Base-by-base conservation (phyloP, 2,329 filamentous ascomycete species). In the Fusarium bulbicola region DNA sequence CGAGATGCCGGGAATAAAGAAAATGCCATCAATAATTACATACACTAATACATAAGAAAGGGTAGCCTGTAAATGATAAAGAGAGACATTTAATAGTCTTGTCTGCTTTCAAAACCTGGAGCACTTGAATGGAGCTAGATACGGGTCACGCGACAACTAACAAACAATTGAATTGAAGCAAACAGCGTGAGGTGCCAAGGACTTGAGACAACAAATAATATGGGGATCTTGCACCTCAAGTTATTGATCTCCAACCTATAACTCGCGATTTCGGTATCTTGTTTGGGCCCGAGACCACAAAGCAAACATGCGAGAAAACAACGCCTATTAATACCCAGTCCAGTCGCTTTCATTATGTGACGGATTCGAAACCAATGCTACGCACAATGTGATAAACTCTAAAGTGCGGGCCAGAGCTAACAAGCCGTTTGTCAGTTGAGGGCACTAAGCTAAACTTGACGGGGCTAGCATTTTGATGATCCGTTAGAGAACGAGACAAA, bases 21-120 rank as follows among this genome's bases (percentile, higher is more conserved):
- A 50, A 9, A 24, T 24, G 4, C 7, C 0, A 24, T 24, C 4
- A 32, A 50, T n/a, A 7, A 50, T 24, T 7, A 6, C 4, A 20
- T 7, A 4, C 16, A 20, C 16, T 7, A 8, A 20, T 20, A 0
- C 10, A 11, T 4, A 24, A 12, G 8, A 34, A 24, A 14, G 8
- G 16, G 16, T 34, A 4, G n/a, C 16, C 2, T 20, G 21, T 2
- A 14, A 0, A 21, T 7, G 1, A 15, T 7, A 14, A 6, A 3
- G 10, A 30, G 10, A 16, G 26, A 11, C 7, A n/a, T 15, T 15
- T 26, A 1, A 15, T 2, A 15, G 13, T 21, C 6, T 20, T 0
- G 6, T 11, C 24, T 24, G 18, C 13, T 36, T 2, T 15, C 12
- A 2, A 20, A 54, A 9, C 14, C 14, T 18, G 11, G 7, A 10